Percentiles rank a stretch among this genome's conserved stretches.
phyloP scores from a whole-genome alignment of 768 basidiomycete species.

The Trametes cinnabarina region DNA sequence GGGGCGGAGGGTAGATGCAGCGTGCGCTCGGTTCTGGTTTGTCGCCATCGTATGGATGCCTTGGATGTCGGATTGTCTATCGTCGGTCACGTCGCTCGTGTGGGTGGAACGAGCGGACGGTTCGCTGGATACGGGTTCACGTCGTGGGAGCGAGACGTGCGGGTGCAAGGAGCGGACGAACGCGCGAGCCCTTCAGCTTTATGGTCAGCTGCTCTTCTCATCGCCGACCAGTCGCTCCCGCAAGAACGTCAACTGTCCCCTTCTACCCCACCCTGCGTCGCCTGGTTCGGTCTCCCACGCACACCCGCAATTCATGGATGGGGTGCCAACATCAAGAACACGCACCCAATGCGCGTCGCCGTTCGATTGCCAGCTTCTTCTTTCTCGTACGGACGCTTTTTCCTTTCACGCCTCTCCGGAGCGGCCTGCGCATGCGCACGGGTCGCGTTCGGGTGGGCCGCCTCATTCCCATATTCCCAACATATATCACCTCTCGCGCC shows the following conservation, averaged over 20 bases:
- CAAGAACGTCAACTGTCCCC: background rate
- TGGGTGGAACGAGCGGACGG: slow-evolving; percentile 11
- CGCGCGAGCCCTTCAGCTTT: background rate
- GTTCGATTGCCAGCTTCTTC: slow-evolving; percentile 37
- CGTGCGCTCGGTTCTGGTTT: slow-evolving; percentile 32
- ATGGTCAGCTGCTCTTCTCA: background rate
- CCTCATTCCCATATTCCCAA: slow-evolving; percentile 26
- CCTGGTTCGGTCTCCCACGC: slow-evolving; percentile 12
- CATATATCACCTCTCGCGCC: slow-evolving; percentile 26
- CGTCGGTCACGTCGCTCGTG: slow-evolving; percentile 31
- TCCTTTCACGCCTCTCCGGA: slow-evolving; percentile 49
- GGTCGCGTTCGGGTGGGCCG: slow-evolving; percentile 11
- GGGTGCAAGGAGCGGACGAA: slow-evolving; percentile 16
- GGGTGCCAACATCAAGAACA: slow-evolving; percentile 16
- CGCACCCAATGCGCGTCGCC: slow-evolving; percentile 24
- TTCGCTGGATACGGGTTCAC: slow-evolving; percentile 13
- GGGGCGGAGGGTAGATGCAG: slow-evolving; percentile 43
- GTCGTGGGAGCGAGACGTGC: slow-evolving; percentile 21
- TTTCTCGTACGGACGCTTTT: slow-evolving; percentile 72
- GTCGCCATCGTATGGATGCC: slow-evolving; percentile 32
- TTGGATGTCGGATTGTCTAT: slow-evolving; percentile 40
- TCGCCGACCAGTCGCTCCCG: background rate
- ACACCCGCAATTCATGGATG: slow-evolving; percentile 1
- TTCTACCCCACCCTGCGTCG: slow-evolving; percentile 4
- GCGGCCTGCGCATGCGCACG: slow-evolving; percentile 2